Percentiles rank a stretch among this genome's conserved stretches.
Conservation (phyloP, 805 yeast species). For the Saccharomycopsis capsularis region DNA sequence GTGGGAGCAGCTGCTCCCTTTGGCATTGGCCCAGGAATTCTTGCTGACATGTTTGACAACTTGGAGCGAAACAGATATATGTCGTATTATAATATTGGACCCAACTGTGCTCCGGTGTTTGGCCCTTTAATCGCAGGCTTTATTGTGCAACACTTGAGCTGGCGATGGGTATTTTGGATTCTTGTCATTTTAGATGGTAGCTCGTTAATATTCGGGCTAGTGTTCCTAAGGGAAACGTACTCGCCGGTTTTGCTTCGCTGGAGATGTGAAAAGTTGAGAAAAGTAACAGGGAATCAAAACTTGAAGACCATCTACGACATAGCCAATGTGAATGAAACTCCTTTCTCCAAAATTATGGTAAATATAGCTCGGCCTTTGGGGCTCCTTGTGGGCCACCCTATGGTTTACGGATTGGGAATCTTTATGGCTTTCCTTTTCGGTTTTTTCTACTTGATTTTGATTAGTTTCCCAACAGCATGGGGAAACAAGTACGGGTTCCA, state of each 20-base stretch:
- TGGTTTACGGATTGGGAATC: conserved; percentile 55
- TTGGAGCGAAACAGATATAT: conserved; percentile 47
- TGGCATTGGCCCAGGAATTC: conserved; percentile 62
- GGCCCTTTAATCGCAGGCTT: conserved; percentile 56
- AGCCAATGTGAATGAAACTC: conserved; percentile 33
- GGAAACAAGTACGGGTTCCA: conserved; percentile 39
- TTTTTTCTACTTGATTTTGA: conserved; percentile 55
- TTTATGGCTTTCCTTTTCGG: conserved; percentile 64
- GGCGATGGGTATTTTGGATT: conserved; percentile 64
- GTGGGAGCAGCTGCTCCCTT: conserved; percentile 62
- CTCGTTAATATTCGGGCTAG: conserved; percentile 36
- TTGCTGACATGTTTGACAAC: conserved; percentile 54
- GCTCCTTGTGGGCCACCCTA: conserved; percentile 50
- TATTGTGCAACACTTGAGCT: conserved; percentile 40
- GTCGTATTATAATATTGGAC: conserved; percentile 45
- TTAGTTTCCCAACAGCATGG: conserved; percentile 52
- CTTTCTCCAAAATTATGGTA: conserved; percentile 11
- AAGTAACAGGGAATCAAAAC: conserved; percentile 45
- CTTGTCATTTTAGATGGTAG: conserved; percentile 48
- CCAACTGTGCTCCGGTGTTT: conserved; percentile 51
- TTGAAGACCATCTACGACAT: conserved; percentile 57
- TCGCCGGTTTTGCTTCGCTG: conserved; percentile 43
- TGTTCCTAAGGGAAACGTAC: conserved; percentile 51
- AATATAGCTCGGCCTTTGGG: conserved; percentile 48
- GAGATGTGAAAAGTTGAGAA: conserved; percentile 42